A percentile compares a stretch with the other conserved stretches of the same genome.
These are phyloP conservation scores for Panaeolus papilionaceus DNA, from an alignment of 768 basidiomycete species.

Conservation along the genomic window DNA sequence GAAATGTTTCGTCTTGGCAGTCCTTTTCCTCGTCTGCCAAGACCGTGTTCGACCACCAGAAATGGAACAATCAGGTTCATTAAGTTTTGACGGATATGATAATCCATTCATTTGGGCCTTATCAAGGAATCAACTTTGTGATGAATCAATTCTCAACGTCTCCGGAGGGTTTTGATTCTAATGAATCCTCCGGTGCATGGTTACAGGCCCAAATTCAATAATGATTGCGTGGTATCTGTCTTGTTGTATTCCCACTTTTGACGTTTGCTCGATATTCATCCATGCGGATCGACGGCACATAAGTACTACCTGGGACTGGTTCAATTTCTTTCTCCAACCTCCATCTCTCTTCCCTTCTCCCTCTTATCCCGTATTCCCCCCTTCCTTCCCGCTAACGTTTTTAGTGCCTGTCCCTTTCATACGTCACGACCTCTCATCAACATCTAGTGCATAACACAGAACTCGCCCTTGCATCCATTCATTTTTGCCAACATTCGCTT, in stretches of 20 bases:
- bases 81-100: conserved; percentile 12
- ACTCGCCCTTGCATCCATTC: not conserved
- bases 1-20: not conserved
- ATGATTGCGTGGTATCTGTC: not conserved
- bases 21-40: not conserved
- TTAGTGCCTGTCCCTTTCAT: not conserved
- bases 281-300: conserved; percentile 9
- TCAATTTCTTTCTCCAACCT: conserved; percentile 2
- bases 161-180: conserved; percentile 3
- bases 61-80: not conserved
- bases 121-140: conserved; percentile 11
- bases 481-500: conserved; percentile 2
- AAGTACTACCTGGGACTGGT: conserved; percentile 2
- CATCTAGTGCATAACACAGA: not conserved
- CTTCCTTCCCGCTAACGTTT: not conserved
- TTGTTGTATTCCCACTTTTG: conserved; percentile 7
- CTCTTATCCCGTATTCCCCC: not conserved
- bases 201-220: conserved; percentile 1
- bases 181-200: conserved; percentile 1
- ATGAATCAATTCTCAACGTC: conserved; percentile 9
- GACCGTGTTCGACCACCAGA: not conserved
- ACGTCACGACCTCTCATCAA: not conserved
- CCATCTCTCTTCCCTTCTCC: not conserved
- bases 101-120: conserved; percentile 9
- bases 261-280: not conserved